phyloP scores from a whole-genome alignment of 163 green algal species.

The Chlamydomonas reinhardtii region DNA sequence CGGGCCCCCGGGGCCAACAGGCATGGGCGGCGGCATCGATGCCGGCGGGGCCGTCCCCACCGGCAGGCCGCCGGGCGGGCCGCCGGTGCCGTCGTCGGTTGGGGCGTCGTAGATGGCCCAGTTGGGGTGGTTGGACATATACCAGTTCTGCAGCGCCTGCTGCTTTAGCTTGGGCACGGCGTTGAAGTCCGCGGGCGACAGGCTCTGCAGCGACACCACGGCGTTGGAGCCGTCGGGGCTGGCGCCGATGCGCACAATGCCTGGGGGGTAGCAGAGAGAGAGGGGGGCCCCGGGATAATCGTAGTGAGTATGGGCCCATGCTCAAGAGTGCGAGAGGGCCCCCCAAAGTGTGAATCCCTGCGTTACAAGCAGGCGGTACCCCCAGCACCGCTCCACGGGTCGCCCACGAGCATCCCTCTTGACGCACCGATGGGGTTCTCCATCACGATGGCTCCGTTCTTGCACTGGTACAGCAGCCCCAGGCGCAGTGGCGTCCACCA shows the following conservation, averaged over 20 bases:
- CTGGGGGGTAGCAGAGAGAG: constrained; percentile 5
- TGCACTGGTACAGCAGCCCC: constrained; percentile 71
- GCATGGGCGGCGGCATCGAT: neutral
- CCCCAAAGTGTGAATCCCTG: no score
- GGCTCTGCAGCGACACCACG: constrained; percentile 59
- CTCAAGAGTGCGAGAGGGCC: no score
- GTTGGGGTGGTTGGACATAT: constrained; percentile 61
- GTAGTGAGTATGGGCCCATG: no score
- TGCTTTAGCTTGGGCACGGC: constrained; percentile 67
- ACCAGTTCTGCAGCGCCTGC: constrained; percentile 69
- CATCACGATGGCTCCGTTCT: constrained; percentile 67
- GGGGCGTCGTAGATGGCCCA: constrained; percentile 55
- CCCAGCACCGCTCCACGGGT: no score
- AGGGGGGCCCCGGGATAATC: no score
- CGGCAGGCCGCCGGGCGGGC: neutral
- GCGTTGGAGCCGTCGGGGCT: constrained; percentile 22
- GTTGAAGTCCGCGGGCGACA: constrained; percentile 56
- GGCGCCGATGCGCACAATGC: constrained; percentile 35
- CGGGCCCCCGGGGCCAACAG: no score
- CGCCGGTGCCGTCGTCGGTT: neutral
- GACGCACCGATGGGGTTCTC: constrained; percentile 65
- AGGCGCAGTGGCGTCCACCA: constrained; percentile 58
- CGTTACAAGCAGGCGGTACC: no score
- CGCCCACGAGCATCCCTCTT: no score
- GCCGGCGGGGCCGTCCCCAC: neutral